phyloP scores from a whole-genome alignment of 805 yeast genomes.

The Kodamaea kakaduensis region DNA sequence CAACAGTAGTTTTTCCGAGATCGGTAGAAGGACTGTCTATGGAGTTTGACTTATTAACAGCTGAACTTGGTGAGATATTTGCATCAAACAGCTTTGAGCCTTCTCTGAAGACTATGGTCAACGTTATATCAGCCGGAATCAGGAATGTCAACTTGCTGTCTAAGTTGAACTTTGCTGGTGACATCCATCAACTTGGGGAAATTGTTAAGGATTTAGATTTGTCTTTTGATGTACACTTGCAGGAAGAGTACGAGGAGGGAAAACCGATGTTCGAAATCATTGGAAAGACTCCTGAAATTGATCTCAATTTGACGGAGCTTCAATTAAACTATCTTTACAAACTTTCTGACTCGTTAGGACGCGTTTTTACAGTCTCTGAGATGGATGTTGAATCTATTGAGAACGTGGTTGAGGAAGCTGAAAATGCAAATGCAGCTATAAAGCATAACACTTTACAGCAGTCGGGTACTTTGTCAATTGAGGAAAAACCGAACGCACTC shows the following conservation, averaged over 20 bases:
- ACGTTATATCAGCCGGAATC: slow-evolving; percentile 63
- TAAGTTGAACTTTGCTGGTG: slow-evolving; percentile 45
- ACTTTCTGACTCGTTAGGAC: slow-evolving; percentile 52
- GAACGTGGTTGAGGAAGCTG: slow-evolving; percentile 61
- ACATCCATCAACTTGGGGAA: slow-evolving; percentile 49
- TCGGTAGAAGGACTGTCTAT: slow-evolving; percentile 37
- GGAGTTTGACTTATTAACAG: slow-evolving; percentile 57
- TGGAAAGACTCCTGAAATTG: slow-evolving; percentile 62
- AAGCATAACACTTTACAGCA: slow-evolving; percentile 18
- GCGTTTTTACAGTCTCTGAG: slow-evolving; percentile 46
- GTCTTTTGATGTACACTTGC: slow-evolving; percentile 53
- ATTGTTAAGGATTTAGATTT: slow-evolving; percentile 66
- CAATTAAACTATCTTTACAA: slow-evolving; percentile 59
- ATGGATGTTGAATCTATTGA: slow-evolving; percentile 36
- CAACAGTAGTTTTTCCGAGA: slow-evolving; percentile 76
- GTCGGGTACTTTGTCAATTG: neutral
- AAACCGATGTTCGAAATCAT: slow-evolving; percentile 48
- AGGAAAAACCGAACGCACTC: neutral
- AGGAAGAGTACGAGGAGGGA: slow-evolving; percentile 34
- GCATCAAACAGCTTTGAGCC: slow-evolving; percentile 56
- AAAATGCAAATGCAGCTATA: slow-evolving; percentile 53
- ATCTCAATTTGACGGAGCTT: slow-evolving; percentile 64
- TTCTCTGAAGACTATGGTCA: slow-evolving; percentile 33
- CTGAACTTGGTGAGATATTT: slow-evolving; percentile 78
- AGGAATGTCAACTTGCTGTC: slow-evolving; percentile 70